Evolutionary conservation across 495 filamentous ascomycete species (phyloP), one percentile per base, ranked within the genome.

Genomic region (Elasticomyces elasticus): DNA sequence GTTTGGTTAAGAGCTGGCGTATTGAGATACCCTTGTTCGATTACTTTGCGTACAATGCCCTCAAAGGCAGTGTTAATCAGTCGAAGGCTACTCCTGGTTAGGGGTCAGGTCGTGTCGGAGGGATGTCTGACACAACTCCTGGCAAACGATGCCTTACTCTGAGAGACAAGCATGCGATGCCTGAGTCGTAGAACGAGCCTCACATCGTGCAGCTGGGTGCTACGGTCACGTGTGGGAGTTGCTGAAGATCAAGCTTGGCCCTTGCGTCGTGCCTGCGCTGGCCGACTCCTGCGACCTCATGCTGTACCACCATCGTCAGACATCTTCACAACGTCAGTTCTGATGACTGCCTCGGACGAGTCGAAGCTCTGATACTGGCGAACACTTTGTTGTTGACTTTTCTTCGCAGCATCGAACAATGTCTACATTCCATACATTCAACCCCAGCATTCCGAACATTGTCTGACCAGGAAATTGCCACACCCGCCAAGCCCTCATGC

Each of bases 401-500:
- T 27, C 17, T 47, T 47, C 24, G 7, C 17, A 20, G 42, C 24
- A 5, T 22, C 42, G 15, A 40, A 49, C 44, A 41, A 56, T 56
- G 43, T 30, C 19, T 26, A 42, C 53, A 56, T 56, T 56, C 53
- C 53, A 56, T 2, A 5, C 17, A 10, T 19, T 27, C 17, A 28
- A 3, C 4, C 15, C 10, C 44, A 30, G 41, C 41, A 49, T 55
- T 49, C 53, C 53, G 43, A 23, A 11, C n/a, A 53, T 44, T 55
- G 46, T 60, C 46, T 55, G 24, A 33, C 19, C 6, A 19, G 43
- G 48, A 54, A 43, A 56, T 60, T 60, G 49, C 58, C 31, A 52
- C 52, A 49, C 45, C 15, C 33, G 58, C 52, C 48, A 56, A 56
- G 48, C 15, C 45, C 1, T 9, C 33, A 30, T 7, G 15, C 54